These are phyloP conservation scores for Canavalia gladiata DNA, from an alignment of 306 rosid genomes.

Conservation along the genomic window DNA sequence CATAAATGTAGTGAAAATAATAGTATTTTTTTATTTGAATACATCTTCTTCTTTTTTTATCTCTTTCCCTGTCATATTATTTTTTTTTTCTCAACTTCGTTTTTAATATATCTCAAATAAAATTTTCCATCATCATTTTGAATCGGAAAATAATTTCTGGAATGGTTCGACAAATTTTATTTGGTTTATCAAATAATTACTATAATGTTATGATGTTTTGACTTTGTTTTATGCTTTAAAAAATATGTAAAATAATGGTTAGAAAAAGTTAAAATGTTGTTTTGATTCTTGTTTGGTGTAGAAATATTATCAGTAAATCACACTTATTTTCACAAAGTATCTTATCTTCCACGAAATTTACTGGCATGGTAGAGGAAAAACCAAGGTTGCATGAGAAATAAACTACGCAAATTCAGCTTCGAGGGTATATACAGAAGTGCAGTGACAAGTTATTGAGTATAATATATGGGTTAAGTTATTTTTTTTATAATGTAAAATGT, in stretches of 20 bases:
- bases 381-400: conserved; percentile 22
- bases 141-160: not conserved
- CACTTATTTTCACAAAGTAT: not conserved
- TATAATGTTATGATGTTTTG: too few relatives aligned
- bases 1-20: too few relatives aligned
- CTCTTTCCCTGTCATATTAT: too few relatives aligned
- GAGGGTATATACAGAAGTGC: not conserved
- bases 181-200: not conserved
- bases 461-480: not conserved
- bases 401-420: not conserved
- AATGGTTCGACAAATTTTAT: not conserved
- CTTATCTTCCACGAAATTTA: not conserved
- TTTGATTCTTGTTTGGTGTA: not conserved
- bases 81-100: too few relatives aligned
- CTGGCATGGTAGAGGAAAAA: not conserved
- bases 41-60: too few relatives aligned
- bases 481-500: too few relatives aligned
- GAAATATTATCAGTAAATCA: not conserved
- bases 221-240: not conserved
- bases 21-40: too few relatives aligned
- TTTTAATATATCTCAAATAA: too few relatives aligned
- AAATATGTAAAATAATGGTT: not conserved
- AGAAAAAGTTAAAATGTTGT: not conserved
- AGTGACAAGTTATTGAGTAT: not conserved
- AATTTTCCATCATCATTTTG: too few relatives aligned